Evolutionary conservation across 768 basidiomycete species (phyloP).

Genomic region (Leccinum boreale): DNA sequence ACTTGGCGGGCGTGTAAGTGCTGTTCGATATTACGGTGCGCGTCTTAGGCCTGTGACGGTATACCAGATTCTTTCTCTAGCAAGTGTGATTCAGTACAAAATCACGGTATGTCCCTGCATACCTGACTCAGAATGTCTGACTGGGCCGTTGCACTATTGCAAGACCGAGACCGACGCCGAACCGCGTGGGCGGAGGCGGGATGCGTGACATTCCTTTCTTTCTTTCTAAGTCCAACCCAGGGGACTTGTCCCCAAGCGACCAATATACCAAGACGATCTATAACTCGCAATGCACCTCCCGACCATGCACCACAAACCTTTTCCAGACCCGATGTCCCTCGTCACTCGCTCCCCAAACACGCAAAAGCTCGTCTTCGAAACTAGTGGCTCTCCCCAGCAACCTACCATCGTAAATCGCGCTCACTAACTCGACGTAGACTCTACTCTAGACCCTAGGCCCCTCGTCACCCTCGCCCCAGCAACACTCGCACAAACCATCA

Average conservation of each 20-base stretch:
- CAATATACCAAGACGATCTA: background rate
- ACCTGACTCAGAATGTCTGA: no score
- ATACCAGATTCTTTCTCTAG: no score
- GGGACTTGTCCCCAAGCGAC: no score
- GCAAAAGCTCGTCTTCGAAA: background rate
- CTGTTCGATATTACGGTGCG: no score
- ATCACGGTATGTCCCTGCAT: no score
- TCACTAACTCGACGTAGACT: background rate
- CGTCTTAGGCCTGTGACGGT: no score
- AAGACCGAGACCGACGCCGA: no score
- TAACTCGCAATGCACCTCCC: background rate
- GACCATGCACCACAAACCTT: background rate
- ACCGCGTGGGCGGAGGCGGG: no score
- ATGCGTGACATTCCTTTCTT: no score
- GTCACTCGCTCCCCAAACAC: background rate
- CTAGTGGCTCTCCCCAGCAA: background rate
- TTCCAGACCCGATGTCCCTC: background rate
- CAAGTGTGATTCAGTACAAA: background rate
- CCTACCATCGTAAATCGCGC: background rate
- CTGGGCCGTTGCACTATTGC: no score
- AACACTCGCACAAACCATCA: constrained; percentile 4
- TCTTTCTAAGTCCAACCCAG: no score
- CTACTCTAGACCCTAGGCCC: background rate
- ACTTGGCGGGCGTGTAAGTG: no score
- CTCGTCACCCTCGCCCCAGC: constrained; percentile 11